Percentiles rank a stretch among this genome's conserved stretches.
These are phyloP conservation scores for Colletotrichum australisinense DNA, from an alignment of 2,329 filamentous ascomycete genomes.

Conservation along the genomic window DNA sequence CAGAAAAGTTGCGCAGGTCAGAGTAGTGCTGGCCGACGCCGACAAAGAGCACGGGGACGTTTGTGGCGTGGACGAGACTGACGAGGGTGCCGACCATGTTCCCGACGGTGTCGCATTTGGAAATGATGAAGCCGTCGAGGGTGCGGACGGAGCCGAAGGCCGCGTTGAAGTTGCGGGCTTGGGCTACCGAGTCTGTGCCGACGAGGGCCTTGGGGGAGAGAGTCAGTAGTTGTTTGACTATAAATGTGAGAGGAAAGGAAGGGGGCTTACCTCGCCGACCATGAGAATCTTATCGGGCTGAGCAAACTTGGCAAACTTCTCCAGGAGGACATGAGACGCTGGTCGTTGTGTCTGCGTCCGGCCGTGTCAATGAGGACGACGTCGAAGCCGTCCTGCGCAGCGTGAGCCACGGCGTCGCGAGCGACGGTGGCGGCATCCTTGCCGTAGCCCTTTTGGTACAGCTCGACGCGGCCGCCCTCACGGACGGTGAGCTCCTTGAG, in stretches of 20 bases:
- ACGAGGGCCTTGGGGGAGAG: constrained; percentile 76
- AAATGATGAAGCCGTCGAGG: constrained; percentile 97
- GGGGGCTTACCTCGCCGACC: constrained; percentile 71
- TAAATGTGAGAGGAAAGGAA: not conserved
- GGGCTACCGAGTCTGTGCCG: constrained; percentile 93
- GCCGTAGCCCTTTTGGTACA: constrained; percentile 97
- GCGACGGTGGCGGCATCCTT: constrained; percentile 97
- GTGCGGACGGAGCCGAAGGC: constrained; percentile 85
- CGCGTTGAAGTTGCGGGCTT: constrained; percentile 95
- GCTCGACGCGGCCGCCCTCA: constrained; percentile 86
- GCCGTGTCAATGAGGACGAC: constrained; percentile 98
- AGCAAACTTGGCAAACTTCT: constrained; percentile 97
- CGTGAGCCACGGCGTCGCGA: constrained; percentile 89
- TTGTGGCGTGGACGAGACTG: constrained; percentile 96
- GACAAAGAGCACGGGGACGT: constrained; percentile 94
- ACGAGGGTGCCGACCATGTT: constrained; percentile 98
- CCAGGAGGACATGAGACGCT: constrained; percentile 95
- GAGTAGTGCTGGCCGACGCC: constrained; percentile 79
- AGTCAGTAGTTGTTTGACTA: not conserved
- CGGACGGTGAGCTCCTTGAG: constrained; percentile 87
- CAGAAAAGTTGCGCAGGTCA: constrained; percentile 75
- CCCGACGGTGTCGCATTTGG: constrained; percentile 98
- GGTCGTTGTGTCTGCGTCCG: constrained; percentile 93
- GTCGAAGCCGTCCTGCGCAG: constrained; percentile 80
- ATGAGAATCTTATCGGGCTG: constrained; percentile 98